Conservation (phyloP, 352 stramenopile genomes). For the Aphanomyces cochlioides region DNA sequence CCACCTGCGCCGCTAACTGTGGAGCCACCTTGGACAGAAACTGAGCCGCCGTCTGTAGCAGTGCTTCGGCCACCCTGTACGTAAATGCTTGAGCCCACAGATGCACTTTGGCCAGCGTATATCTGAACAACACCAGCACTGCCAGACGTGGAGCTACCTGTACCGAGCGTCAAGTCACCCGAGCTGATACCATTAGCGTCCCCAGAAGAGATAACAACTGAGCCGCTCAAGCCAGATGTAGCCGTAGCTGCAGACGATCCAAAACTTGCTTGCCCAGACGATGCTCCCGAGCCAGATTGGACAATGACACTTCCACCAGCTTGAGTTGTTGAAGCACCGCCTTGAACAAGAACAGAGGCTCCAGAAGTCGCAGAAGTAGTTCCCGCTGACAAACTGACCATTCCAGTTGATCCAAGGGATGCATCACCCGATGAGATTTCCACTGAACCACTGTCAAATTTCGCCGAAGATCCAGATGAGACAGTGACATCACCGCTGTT, state of each 20-base stretch:
- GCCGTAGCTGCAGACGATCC: background rate
- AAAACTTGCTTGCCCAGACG: background rate
- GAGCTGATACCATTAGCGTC: background rate
- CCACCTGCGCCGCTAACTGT: slow-evolving; percentile 23
- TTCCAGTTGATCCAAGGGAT: slow-evolving; percentile 33
- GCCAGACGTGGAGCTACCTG: background rate
- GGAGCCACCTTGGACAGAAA: slow-evolving; percentile 36
- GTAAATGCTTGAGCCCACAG: slow-evolving; percentile 3
- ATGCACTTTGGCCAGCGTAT: slow-evolving; percentile 1
- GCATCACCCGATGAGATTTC: slow-evolving; percentile 36
- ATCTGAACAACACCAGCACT: slow-evolving; percentile 8
- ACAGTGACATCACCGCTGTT: slow-evolving; percentile 26
- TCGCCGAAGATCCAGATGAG: slow-evolving; percentile 13
- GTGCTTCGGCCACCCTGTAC: slow-evolving; percentile 7
- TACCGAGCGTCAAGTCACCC: background rate
- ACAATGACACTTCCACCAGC: slow-evolving; percentile 10
- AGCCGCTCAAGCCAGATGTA: background rate
- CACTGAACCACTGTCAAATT: slow-evolving; percentile 37
- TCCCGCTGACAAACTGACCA: slow-evolving; percentile 35
- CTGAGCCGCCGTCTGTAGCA: slow-evolving; percentile 36
- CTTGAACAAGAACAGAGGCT: slow-evolving; percentile 14
- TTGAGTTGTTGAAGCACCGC: background rate
- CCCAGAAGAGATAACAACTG: background rate
- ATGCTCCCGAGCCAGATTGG: slow-evolving; percentile 13
- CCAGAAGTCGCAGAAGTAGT: slow-evolving; percentile 13